A percentile compares a stretch with the other conserved stretches of the same genome.
Evolutionary conservation across 2,329 filamentous ascomycete genomes (phyloP).

Genomic region (Penicillium psychrosexuale): DNA sequence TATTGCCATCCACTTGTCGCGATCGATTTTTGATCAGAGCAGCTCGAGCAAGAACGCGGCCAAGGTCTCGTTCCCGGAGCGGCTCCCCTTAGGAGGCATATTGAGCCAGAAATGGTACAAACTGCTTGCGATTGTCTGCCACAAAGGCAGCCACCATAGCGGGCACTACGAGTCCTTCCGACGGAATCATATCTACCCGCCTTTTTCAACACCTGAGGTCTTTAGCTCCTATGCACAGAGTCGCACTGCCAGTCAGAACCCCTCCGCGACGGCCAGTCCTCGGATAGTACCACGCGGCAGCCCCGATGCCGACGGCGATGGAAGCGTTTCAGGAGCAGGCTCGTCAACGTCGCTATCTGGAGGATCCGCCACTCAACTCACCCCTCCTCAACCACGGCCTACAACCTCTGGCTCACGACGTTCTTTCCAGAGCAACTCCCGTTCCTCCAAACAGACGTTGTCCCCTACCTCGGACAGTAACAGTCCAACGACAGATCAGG

Average conservation of each 20-base stretch:
- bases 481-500: slow-evolving; percentile 26
- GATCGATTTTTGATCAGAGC: slow-evolving; percentile 81
- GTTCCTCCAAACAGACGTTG: slow-evolving; percentile 24
- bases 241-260: slow-evolving; percentile 52
- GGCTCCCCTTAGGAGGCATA: slow-evolving; percentile 76
- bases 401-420: slow-evolving; percentile 33
- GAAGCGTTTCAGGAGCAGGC: slow-evolving; percentile 32
- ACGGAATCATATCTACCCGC: slow-evolving; percentile 73
- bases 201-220: slow-evolving; percentile 76
- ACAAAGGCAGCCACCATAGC: slow-evolving; percentile 92
- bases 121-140: slow-evolving; percentile 81
- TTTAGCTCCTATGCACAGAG: slow-evolving; percentile 74
- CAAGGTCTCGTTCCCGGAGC: slow-evolving; percentile 88
- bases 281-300: slow-evolving; percentile 40
- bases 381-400: slow-evolving; percentile 23
- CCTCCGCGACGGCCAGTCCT: slow-evolving; percentile 50
- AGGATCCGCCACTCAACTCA: slow-evolving; percentile 16
- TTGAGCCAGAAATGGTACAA: slow-evolving; percentile 76
- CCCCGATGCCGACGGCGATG: slow-evolving; percentile 29
- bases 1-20: slow-evolving; percentile 84
- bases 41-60: slow-evolving; percentile 89
- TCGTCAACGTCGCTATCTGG: slow-evolving; percentile 37
- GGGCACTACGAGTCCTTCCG: slow-evolving; percentile 97
- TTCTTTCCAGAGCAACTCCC: slow-evolving; percentile 35
- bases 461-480: slow-evolving; percentile 23